Base-by-base conservation (phyloP, 1,284 basidiomycete genomes). In the Cryptococcus sp. region DNA sequence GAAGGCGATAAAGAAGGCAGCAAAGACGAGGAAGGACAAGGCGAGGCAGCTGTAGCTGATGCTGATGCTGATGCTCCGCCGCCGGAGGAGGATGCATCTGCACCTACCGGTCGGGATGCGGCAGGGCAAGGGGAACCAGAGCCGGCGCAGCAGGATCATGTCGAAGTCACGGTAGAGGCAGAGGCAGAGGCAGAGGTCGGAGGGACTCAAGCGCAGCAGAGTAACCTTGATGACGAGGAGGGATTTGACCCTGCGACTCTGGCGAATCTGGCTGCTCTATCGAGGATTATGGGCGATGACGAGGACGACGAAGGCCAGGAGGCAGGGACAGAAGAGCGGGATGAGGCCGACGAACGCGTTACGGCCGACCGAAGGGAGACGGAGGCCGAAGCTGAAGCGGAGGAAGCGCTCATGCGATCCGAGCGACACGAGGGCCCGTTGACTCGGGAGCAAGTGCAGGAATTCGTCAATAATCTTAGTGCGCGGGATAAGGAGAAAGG, bases 231-330 rank as follows among this genome's bases (percentile, higher is more conserved):
- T 42, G 66, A 68, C 41, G 66, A 65, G 31, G 65, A 67, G 39
- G 66, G 59, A 0, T 70, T 76, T 25, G 75, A 77, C 53, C 73
- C 73, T 1, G 71, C 65, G 19, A 77, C 71, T 39, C 62, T 77
- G 5, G 75, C 73, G 10, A 74, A 76, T 57, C 67, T 77, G 38
- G 75, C 74, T 22, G 75, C 74, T 0, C 53, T 77, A 16, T 74
- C 72, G 7, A 54, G 69, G 5, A 71, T 77, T 19, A 53, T 54
- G 10, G 59, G 56, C 11, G 64, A 66, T 7, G 65, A 62, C n/a
- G 64, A 57, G 15, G 66, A 69, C 19, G 64, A 64, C 17, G 50
- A 54, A n/a, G 55, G 50, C n/a, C 45, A 44, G 20, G 48, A 59
- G 20, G 50, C 25, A 3, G 52, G 51, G 10, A 59, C 40, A 11